A percentile compares a stretch with the other conserved stretches of the same genome.
phyloP scores from a whole-genome alignment of 257 asterid genomes.

The Petunia secreta region DNA sequence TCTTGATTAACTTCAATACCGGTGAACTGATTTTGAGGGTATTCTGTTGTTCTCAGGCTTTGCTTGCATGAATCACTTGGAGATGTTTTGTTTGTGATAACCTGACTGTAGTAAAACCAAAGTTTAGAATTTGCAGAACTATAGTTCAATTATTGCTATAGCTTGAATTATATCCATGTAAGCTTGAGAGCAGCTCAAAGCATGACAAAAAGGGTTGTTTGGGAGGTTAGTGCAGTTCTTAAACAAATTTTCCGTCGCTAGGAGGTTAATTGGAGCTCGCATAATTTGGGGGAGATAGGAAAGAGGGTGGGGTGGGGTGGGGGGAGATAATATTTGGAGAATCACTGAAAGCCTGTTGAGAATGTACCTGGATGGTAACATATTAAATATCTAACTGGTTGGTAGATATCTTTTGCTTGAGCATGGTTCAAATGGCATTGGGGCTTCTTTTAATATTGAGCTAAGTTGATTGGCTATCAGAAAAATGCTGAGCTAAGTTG shows the following conservation, averaged over 20 bases:
- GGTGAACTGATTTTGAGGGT: background rate
- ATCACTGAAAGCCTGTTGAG: background rate
- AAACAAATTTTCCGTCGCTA: background rate
- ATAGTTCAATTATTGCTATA: background rate
- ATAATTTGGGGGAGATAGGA: background rate
- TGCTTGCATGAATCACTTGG: background rate
- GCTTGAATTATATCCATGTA: slow-evolving; percentile 2
- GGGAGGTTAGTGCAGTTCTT: background rate
- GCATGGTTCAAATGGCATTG: slow-evolving; percentile 1
- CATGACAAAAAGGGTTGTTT: background rate
- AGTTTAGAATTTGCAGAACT: background rate
- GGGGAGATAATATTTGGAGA: background rate
- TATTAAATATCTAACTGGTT: background rate
- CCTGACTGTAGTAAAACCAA: background rate
- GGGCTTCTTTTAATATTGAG: background rate
- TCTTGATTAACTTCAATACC: too few species aligned
- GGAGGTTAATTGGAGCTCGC: slow-evolving; percentile 9
- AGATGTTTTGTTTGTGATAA: background rate
- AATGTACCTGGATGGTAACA: background rate
- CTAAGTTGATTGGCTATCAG: background rate
- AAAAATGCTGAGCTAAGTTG: background rate
- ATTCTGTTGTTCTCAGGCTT: background rate
- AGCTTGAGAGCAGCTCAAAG: background rate
- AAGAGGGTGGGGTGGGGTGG: background rate
- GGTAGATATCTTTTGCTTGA: background rate